Conservation (phyloP, 495 filamentous ascomycete genomes). For the Aspergillus olivimuriae region DNA sequence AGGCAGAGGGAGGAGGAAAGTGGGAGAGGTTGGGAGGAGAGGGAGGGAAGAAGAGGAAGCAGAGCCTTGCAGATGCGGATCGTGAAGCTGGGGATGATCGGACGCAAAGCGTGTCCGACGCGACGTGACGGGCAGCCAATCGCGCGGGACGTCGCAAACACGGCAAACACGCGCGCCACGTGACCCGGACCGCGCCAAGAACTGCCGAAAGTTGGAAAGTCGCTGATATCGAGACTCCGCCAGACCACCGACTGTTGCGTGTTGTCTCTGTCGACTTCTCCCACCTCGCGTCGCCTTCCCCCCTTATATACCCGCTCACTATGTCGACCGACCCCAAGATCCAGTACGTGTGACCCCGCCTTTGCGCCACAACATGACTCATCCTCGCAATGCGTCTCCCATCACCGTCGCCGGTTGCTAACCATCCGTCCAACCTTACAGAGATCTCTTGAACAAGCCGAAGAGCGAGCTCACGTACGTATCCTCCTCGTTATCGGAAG, state of each 20-base stretch:
- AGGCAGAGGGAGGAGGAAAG: constrained; percentile 12
- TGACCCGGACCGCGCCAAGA: constrained; percentile 12
- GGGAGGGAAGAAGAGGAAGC: constrained; percentile 18
- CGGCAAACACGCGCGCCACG: constrained; percentile 18
- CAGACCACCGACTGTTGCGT: no score
- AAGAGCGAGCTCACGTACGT: constrained; percentile 75
- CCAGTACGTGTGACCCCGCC: constrained; percentile 50
- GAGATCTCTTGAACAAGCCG: constrained; percentile 76
- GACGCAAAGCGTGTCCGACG: constrained; percentile 33
- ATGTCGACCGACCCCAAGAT: constrained; percentile 72
- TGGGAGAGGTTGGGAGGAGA: constrained; percentile 19
- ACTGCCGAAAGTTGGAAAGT: constrained; percentile 1
- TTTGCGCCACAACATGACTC: constrained; percentile 16
- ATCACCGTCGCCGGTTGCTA: constrained; percentile 15
- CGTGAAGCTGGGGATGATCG: constrained; percentile 33
- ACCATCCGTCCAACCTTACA: constrained; percentile 37
- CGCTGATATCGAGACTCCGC: background rate
- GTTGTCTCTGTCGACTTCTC: no score
- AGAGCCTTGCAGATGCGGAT: constrained; percentile 34
- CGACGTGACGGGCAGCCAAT: constrained; percentile 44
- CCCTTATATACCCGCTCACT: constrained; percentile 30
- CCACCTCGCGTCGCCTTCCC: background rate
- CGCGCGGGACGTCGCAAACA: constrained; percentile 20
- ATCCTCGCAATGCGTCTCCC: no score
- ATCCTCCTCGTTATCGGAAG: constrained; percentile 6